Percentiles rank a stretch among this genome's conserved stretches.
Evolutionary conservation across 331 rosid genomes (phyloP).

Genomic region (Phaseolus coccineus): DNA sequence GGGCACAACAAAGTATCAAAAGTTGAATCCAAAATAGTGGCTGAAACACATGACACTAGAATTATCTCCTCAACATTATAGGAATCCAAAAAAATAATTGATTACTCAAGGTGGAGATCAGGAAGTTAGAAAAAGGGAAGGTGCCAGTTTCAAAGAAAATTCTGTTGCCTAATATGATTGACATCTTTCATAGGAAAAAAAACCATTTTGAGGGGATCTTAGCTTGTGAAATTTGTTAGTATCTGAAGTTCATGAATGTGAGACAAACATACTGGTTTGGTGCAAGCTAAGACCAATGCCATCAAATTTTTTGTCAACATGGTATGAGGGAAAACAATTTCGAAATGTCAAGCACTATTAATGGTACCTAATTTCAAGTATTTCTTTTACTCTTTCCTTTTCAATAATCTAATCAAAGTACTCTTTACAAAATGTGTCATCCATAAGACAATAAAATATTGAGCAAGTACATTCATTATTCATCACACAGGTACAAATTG

Average conservation of each 20-base stretch:
- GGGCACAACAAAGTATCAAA: slow-evolving; percentile 87
- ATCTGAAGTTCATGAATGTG: too few relatives aligned
- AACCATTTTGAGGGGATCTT: slow-evolving; percentile 81
- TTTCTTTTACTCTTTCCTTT: too few relatives aligned
- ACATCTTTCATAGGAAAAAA: slow-evolving; percentile 73
- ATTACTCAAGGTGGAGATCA: slow-evolving; percentile 49
- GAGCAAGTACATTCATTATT: too few relatives aligned
- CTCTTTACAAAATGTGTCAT: too few relatives aligned
- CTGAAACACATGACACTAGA: slow-evolving; percentile 59
- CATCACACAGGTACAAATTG: too few relatives aligned
- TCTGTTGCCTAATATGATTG: slow-evolving; percentile 65
- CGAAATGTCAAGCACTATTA: slow-evolving; percentile 21
- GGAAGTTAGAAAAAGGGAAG: slow-evolving; percentile 65
- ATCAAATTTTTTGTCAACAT: slow-evolving; percentile 33
- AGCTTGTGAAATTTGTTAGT: slow-evolving; percentile 53
- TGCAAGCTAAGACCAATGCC: slow-evolving; percentile 32
- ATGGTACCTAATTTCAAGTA: too few relatives aligned
- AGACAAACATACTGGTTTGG: slow-evolving; percentile 39
- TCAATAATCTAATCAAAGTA: too few relatives aligned
- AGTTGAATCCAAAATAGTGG: slow-evolving; percentile 71
- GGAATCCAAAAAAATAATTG: slow-evolving; percentile 56
- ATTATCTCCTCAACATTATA: slow-evolving; percentile 64
- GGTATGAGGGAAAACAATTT: slow-evolving; percentile 26
- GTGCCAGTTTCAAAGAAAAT: slow-evolving; percentile 65
- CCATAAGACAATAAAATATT: too few relatives aligned